Base-by-base conservation (phyloP, 2,329 filamentous ascomycete species). In the Curvularia lunata region DNA sequence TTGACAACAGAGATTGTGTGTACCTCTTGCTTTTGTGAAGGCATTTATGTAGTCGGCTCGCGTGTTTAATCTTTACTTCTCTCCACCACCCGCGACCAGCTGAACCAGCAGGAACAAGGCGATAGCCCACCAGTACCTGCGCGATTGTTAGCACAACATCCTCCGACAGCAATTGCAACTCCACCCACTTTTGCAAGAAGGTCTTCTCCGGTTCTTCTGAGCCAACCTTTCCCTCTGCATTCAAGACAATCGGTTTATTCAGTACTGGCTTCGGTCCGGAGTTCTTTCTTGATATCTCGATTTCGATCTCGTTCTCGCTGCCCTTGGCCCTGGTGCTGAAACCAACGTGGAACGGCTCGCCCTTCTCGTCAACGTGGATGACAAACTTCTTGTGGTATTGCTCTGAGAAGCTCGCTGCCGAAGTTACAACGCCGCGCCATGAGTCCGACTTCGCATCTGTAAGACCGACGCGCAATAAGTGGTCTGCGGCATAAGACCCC, bases 201-300 rank as follows among this genome's bases (percentile, higher is more conserved):
- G 74, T 75, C 76, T 82, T 83, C 68, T 83, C 79, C 8, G 75
- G 75, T 67, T 81, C 79, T 62, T 79, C 74, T 19, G 58, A 69
- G 5, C 75, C 78, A 48, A 87, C 79, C 62, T 78, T 80, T 0
- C 86, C 86, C 47, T 82, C 79, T 27, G 83, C 81, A 65, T 85
- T 85, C 61, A 85, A 76, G 52, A 84, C 76, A 49, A 85, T 81
- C 0, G 85, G 84, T 46, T 81, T 85, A 58, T 85, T 83, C 67
- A 83, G 62, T 5, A 74, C 68, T 9, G 80, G 79, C 61, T 76
- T 74, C 0, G 79, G 77, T 1, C 80, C 81, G 19, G 63, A 62
- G 45, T 60, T 66, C 47, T 74, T 74, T 65, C 68, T 73, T 48
- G 78, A 71, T 9, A 83, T 72, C 56, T 79, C 77, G 12, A 82